Base-by-base conservation (phyloP, 108 stramenopile species). In the Discostella stelligeroides region DNA sequence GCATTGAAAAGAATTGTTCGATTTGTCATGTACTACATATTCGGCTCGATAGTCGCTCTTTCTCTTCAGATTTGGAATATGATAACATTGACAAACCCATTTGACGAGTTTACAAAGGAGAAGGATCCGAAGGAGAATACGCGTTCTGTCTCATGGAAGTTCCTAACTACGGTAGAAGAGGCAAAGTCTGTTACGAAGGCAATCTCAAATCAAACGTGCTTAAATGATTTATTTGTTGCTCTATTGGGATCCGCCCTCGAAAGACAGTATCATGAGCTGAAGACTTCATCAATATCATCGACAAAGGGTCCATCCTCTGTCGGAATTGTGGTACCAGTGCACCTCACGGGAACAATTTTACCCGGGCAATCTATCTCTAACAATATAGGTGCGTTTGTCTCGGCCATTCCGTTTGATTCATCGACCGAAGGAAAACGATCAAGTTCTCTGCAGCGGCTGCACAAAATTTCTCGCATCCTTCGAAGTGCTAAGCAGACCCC, bases 221-320 rank as follows among this genome's bases (percentile, higher is more conserved):
- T 76, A 21, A 76, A 76, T 17, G 75, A 70, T 37, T 56, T 76
- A n/a, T 70, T 61, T 4, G 68, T 70, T n/a, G 34, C 57, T 10
- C 20, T 47, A 1, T 54, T 70, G 47, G 27, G 45, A 18, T 24
- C 55, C 10, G 73, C 73, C 0, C 34, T 75, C 24, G 20, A 60
- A 34, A 37, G 42, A 25, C 74, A 70, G 29, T 50, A 66, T 17
- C 27, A 69, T 13, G 30, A 60, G n/a, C 30, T 55, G 13, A 42
- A 50, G 23, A 2, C 43, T 2, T 45, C 43, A n/a, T 1, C 15
- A 13, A 13, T n/a, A 45, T 45, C 43, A 45, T 45, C 7, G 13
- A 17, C 37, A 4, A 40, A 18, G 20, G 7, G 13, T n/a, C 60
- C 60, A 41, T 42, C 14, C 15, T 13, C n/a, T 27, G 45, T 75